Evolutionary conservation across 2,329 filamentous ascomycete genomes (phyloP).

Genomic region (Knoxdaviesia capensis): DNA sequence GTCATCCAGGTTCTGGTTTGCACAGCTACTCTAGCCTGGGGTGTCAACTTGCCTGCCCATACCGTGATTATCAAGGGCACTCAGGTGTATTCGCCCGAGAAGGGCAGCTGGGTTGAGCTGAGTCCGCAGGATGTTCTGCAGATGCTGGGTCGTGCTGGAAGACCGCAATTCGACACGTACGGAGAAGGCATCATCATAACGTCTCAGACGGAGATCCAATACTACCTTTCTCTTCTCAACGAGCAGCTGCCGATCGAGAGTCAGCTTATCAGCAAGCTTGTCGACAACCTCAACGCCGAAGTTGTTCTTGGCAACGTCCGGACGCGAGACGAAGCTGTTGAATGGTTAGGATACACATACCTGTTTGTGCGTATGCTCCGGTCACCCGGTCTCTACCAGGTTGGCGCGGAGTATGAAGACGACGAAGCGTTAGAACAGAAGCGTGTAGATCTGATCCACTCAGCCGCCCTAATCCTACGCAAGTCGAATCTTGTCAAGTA

Average conservation of each 20-base stretch:
- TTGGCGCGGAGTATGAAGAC: slow-evolving; percentile 86
- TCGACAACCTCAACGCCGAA: slow-evolving; percentile 92
- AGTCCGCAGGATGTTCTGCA: slow-evolving; percentile 95
- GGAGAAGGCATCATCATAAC: slow-evolving; percentile 98
- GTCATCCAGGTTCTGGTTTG: slow-evolving; percentile 90
- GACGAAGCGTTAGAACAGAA: slow-evolving; percentile 87
- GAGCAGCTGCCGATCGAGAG: slow-evolving; percentile 96
- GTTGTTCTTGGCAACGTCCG: slow-evolving; percentile 87
- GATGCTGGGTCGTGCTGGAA: slow-evolving; percentile 93
- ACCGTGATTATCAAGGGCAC: slow-evolving; percentile 99
- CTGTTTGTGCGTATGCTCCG: slow-evolving; percentile 95
- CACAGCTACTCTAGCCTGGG: slow-evolving; percentile 96
- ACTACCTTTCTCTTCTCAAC: slow-evolving; percentile 90
- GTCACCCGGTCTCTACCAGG: slow-evolving; percentile 84
- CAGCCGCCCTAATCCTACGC: slow-evolving; percentile 70
- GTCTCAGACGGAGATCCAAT: slow-evolving; percentile 83
- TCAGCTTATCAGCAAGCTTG: slow-evolving; percentile 80
- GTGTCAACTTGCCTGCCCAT: slow-evolving; percentile 92
- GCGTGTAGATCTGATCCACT: slow-evolving; percentile 91
- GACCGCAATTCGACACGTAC: slow-evolving; percentile 92
- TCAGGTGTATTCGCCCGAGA: slow-evolving; percentile 93
- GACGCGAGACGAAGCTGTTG: slow-evolving; percentile 85
- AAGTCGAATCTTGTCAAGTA: slow-evolving; percentile 85
- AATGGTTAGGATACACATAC: slow-evolving; percentile 97
- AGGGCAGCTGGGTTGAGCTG: slow-evolving; percentile 94